Conservation (phyloP, 2,329 filamentous ascomycete genomes). For the Arachnomyces sp. region DNA sequence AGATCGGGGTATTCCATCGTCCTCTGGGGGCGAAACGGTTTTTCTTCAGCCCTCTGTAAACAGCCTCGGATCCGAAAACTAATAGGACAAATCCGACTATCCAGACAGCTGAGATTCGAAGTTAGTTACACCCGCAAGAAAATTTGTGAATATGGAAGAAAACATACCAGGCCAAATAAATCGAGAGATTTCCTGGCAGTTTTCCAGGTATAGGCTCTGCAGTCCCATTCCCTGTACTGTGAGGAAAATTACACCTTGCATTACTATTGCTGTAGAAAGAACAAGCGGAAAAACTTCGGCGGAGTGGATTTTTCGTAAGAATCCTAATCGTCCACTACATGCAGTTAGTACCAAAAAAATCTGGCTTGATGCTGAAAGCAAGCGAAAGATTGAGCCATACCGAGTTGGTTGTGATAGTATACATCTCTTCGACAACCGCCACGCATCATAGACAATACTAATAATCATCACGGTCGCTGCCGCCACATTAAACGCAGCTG, state of each 20-base stretch:
- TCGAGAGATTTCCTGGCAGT: conserved; percentile 13
- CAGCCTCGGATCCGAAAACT: conserved; percentile 17
- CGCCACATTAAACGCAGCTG: conserved; percentile 13
- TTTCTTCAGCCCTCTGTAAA: conserved; percentile 12
- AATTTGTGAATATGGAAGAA: background rate
- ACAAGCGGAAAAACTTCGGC: conserved; percentile 13
- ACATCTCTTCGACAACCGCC: conserved; percentile 4
- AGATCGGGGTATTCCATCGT: conserved; percentile 13
- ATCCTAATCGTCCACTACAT: conserved; percentile 8
- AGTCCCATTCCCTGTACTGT: conserved; percentile 12
- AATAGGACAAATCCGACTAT: conserved; percentile 18
- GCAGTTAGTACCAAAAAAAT: background rate
- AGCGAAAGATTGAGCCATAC: conserved; percentile 1
- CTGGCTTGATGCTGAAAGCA: background rate
- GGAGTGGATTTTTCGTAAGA: conserved; percentile 11
- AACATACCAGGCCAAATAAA: conserved; percentile 18
- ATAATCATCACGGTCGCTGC: conserved; percentile 10
- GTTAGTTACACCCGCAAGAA: conserved; percentile 5
- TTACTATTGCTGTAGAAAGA: conserved; percentile 12
- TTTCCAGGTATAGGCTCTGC: conserved; percentile 6
- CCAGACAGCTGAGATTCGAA: conserved; percentile 15
- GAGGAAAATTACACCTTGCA: conserved; percentile 15
- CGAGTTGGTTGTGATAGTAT: conserved; percentile 2
- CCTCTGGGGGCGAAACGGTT: conserved; percentile 11
- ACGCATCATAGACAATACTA: conserved; percentile 12